Percentiles rank a stretch among this genome's conserved stretches.
Conservation (phyloP, 192 early-diverging fungal genomes). For the Coemansia reversa region DNA sequence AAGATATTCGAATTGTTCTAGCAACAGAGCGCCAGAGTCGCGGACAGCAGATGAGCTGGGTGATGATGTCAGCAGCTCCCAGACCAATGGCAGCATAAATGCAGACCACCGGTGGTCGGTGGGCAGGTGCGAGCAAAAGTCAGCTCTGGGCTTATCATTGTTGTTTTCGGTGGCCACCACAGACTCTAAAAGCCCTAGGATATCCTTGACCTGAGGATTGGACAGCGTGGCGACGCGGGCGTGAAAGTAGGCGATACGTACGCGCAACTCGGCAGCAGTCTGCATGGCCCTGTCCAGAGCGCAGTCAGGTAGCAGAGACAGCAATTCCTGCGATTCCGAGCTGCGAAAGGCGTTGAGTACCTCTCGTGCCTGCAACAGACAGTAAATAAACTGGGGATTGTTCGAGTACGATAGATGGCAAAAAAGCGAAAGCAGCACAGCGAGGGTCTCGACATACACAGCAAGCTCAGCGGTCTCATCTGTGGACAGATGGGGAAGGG, state of each 20-base stretch:
- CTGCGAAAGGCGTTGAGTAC: slow-evolving; percentile 28
- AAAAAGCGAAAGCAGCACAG: slow-evolving; percentile 33
- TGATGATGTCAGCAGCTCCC: slow-evolving; percentile 45
- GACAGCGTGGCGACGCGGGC: slow-evolving; percentile 37
- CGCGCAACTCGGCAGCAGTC: slow-evolving; percentile 33
- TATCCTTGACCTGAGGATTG: slow-evolving; percentile 33
- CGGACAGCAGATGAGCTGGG: slow-evolving; percentile 15
- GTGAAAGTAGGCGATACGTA: slow-evolving; percentile 52
- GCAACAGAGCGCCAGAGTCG: slow-evolving; percentile 17
- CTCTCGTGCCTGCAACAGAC: slow-evolving; percentile 41
- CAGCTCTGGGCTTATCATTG: neutral
- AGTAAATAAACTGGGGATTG: slow-evolving; percentile 51
- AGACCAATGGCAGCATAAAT: slow-evolving; percentile 51
- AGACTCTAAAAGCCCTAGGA: slow-evolving; percentile 28
- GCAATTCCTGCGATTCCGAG: slow-evolving; percentile 1
- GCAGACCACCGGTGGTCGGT: slow-evolving; percentile 15
- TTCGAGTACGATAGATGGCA: slow-evolving; percentile 35
- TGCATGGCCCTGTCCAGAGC: slow-evolving; percentile 10
- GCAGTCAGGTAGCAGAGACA: neutral
- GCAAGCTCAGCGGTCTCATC: slow-evolving; percentile 21
- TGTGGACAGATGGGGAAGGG: neutral
- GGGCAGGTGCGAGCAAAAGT: neutral
- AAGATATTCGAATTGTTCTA: slow-evolving; percentile 41
- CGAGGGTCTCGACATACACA: slow-evolving; percentile 39
- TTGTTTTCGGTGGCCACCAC: slow-evolving; percentile 19